These are phyloP conservation scores for Stephanodiscus minutulus DNA, from an alignment of 108 stramenopile species.

Conservation along the genomic window DNA sequence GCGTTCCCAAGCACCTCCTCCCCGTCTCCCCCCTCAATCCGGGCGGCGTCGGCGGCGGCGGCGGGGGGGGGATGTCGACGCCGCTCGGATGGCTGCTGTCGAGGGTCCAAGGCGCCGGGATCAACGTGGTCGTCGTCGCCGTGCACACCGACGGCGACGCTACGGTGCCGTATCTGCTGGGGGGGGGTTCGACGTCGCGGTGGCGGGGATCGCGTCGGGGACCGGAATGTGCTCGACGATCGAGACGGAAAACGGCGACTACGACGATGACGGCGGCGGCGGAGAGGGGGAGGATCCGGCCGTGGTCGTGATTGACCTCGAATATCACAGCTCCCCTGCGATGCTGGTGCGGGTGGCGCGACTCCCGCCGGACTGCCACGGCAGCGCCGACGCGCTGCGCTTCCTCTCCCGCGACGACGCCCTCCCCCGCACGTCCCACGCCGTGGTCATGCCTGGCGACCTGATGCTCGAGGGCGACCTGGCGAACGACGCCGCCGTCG, in stretches of 20 bases:
- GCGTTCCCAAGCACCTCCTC: conserved; percentile 73
- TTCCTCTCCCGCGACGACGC: conserved; percentile 44
- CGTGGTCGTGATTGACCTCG: background rate
- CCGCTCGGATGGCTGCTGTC: conserved; percentile 55
- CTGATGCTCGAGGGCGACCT: conserved; percentile 53
- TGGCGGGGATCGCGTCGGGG: background rate
- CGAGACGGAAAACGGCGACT: background rate
- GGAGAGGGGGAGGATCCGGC: background rate
- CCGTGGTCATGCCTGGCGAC: conserved; percentile 78
- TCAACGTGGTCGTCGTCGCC: conserved; percentile 57
- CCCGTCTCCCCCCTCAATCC: conserved; percentile 40
- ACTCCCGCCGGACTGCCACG: conserved; percentile 59
- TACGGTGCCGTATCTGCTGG: conserved; percentile 52
- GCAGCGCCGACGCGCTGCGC: conserved; percentile 75
- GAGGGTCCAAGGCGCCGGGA: conserved; percentile 24
- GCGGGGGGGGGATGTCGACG: conserved; percentile 49
- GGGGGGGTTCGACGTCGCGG: background rate
- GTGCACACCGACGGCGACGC: conserved; percentile 49
- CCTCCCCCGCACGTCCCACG: conserved; percentile 44
- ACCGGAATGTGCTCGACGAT: background rate
- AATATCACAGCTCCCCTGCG: background rate
- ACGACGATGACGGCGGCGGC: background rate
- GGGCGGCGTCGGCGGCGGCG: background rate
- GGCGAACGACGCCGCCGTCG: background rate
- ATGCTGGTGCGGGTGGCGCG: conserved; percentile 52